Conservation (phyloP, 2,329 filamentous ascomycete species). For the Decorospora gaudefroyi region DNA sequence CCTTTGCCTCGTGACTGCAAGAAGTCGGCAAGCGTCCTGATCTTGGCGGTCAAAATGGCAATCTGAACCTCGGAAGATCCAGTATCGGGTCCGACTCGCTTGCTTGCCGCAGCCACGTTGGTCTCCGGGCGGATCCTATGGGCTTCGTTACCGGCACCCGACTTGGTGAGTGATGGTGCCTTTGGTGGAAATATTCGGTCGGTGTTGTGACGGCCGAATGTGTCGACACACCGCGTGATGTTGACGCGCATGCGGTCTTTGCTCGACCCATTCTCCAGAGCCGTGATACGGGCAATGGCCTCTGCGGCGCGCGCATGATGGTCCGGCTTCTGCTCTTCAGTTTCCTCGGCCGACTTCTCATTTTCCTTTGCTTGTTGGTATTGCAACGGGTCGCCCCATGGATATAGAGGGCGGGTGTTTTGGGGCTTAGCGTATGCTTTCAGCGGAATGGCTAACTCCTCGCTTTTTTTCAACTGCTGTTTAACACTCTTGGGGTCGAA, state of each 20-base stretch:
- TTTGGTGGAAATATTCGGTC: constrained; percentile 71
- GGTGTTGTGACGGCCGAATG: constrained; percentile 89
- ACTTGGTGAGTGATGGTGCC: constrained; percentile 52
- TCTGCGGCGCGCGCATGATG: constrained; percentile 70
- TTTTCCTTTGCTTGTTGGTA: constrained; percentile 9
- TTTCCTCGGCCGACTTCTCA: constrained; percentile 25
- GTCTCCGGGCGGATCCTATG: constrained; percentile 52
- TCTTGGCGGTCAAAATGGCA: constrained; percentile 92
- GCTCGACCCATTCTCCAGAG: constrained; percentile 74
- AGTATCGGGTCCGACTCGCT: constrained; percentile 85
- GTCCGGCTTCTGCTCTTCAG: constrained; percentile 27
- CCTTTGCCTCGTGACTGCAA: constrained; percentile 72
- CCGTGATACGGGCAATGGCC: constrained; percentile 78
- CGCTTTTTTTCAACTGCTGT: constrained; percentile 68
- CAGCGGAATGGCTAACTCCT: constrained; percentile 65
- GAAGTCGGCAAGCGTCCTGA: constrained; percentile 75
- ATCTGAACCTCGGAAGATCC: constrained; percentile 98
- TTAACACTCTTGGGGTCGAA: constrained; percentile 70
- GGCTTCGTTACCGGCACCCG: constrained; percentile 52
- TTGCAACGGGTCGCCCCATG: constrained; percentile 11
- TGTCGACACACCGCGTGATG: constrained; percentile 79
- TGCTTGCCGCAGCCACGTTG: constrained; percentile 40
- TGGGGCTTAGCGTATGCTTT: constrained; percentile 22
- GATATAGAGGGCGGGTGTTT: constrained; percentile 1
- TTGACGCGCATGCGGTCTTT: constrained; percentile 82